Evolutionary conservation across 345 rosid genomes (phyloP), one percentile per base, ranked within the genome.

Genomic region (Hirschfeldia incana): DNA sequence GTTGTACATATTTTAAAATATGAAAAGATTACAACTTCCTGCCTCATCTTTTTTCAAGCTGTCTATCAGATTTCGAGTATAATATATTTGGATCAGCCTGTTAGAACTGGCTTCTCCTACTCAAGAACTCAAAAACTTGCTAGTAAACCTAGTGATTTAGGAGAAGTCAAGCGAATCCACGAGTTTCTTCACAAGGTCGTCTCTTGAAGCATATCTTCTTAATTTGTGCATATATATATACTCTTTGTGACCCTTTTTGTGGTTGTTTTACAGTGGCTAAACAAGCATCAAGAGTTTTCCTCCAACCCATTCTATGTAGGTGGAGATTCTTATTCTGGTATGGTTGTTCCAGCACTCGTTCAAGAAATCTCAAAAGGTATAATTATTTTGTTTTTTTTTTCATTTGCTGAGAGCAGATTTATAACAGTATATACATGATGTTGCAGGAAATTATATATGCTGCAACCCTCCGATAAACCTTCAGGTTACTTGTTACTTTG

Each of bases 41-140:
- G 80, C 90, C 21, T 88, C 87, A 33, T 86, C 83, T 10, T 27
- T 27, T 36, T 34, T 26, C 10, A 65, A 67, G 8, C 30, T 61
- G 7, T 46, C 13, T 61, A 33, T 79, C 74, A 88, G 93, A 84
- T 83, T 32, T 78, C 97, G 3, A 91, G 84, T 85, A 82, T 93
- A 69, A 84, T 90, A 80, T 89, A 90, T 76, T 73, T 91, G 36
- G 98, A 91, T 79, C 83, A 87, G 60, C 98, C 98, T 4, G 90
- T 85, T 8, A 92, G 94, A 63, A 85, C 93, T 55, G 98, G 97
- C 57, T 93, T 89, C 82, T 93, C 98, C 3, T 93, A 86, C 42
- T 83, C 93, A 37, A 82, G 57, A 79, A 84, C 79, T 68, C 27
- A 29, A 1, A 15, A 29, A 3, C 34, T 51, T 58, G 84, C 83